These are phyloP conservation scores for Boletus austroedulis DNA, from an alignment of 1,284 basidiomycete species.

Conservation along the genomic window DNA sequence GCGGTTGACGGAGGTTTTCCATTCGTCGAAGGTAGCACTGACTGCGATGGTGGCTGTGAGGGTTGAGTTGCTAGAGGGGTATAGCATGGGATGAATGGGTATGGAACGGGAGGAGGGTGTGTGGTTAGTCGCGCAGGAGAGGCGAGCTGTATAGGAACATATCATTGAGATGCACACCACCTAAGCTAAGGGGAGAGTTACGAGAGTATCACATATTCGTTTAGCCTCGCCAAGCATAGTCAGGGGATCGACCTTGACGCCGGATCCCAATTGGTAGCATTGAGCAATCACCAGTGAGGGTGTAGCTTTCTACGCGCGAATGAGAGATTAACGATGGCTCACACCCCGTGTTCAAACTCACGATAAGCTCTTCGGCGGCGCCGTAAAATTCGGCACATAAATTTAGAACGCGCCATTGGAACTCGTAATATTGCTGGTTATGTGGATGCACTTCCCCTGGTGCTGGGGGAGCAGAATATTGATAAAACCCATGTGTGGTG, in stretches of 20 bases:
- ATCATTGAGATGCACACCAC: constrained; percentile 13
- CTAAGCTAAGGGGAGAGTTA: constrained; percentile 37
- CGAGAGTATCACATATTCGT: constrained; percentile 70
- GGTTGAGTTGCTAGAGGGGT: constrained; percentile 26
- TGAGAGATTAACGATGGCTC: constrained; percentile 8
- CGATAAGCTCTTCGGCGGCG: constrained; percentile 77
- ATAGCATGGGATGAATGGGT: constrained; percentile 45
- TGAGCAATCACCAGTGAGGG: constrained; percentile 71
- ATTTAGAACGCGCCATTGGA: constrained; percentile 78
- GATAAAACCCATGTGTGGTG: constrained; percentile 29
- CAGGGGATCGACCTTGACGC: constrained; percentile 67
- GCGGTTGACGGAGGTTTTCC: constrained; percentile 28
- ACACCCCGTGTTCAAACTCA: constrained; percentile 41
- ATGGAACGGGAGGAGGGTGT: constrained; percentile 60
- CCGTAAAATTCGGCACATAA: constrained; percentile 80
- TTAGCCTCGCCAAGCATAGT: constrained; percentile 72
- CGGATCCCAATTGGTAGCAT: constrained; percentile 70
- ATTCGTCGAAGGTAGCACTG: constrained; percentile 32
- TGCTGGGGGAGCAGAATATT: constrained; percentile 30
- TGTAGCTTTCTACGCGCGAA: constrained; percentile 58
- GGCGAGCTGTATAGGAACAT: constrained; percentile 47
- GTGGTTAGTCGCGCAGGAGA: constrained; percentile 65
- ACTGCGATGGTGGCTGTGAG: constrained; percentile 18
- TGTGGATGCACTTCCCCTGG: constrained; percentile 53
- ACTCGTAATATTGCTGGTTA: constrained; percentile 77